Evolutionary conservation across 495 filamentous ascomycete genomes (phyloP).

Genomic region (Diplogelasinospora grovesii): DNA sequence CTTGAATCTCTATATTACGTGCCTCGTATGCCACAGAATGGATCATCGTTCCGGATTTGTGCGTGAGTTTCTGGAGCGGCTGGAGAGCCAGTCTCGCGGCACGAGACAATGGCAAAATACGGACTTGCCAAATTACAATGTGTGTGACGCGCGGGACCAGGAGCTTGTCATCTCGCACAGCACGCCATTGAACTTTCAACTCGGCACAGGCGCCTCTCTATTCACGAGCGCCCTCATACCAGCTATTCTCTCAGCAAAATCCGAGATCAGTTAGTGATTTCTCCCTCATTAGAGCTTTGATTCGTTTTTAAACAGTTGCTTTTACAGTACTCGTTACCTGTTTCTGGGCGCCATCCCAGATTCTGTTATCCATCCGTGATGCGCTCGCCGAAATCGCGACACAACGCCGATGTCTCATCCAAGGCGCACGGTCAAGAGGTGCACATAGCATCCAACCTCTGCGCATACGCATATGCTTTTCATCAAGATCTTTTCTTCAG

Average conservation of each 20-base stretch:
- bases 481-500: slow-evolving; percentile 57
- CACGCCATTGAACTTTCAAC: slow-evolving; percentile 38
- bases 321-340: slow-evolving; percentile 78
- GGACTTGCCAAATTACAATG: slow-evolving; percentile 15
- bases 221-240: slow-evolving; percentile 46
- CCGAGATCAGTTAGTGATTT: slow-evolving; percentile 60
- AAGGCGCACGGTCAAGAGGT: slow-evolving; percentile 10
- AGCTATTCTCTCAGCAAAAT: slow-evolving; percentile 46
- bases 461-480: slow-evolving; percentile 43
- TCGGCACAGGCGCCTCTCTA: slow-evolving; percentile 54
- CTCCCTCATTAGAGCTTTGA: no score
- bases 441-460: slow-evolving; percentile 7
- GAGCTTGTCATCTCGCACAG: slow-evolving; percentile 40
- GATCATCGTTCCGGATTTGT: slow-evolving; percentile 12
- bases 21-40: slow-evolving; percentile 6
- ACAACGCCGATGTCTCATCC: slow-evolving; percentile 18
- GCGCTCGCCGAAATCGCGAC: slow-evolving; percentile 47
- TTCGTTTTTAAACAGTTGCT: no score
- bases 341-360: slow-evolving; percentile 62
- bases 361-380: slow-evolving; percentile 40
- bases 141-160: slow-evolving; percentile 20
- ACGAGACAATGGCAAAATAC: slow-evolving; percentile 1
- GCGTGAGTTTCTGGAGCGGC: slow-evolving; percentile 16
- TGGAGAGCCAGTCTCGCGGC: slow-evolving; percentile 5
- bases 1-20: no score